Percentiles rank a stretch among this genome's conserved stretches.
phyloP scores from a whole-genome alignment of 2,329 filamentous ascomycete species.

The Colletotrichum siamense region DNA sequence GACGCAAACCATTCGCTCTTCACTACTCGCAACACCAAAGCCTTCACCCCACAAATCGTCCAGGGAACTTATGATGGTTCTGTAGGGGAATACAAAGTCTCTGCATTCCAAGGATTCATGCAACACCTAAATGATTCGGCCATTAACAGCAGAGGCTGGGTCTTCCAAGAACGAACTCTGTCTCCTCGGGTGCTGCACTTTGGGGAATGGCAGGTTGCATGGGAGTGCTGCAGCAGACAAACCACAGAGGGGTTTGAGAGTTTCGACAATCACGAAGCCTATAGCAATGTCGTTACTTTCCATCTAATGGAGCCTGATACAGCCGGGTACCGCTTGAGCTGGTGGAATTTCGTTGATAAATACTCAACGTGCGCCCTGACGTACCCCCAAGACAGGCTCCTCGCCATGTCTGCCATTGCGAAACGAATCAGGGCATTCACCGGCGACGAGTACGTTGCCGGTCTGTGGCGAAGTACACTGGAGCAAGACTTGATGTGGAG shows the following conservation, averaged over 20 bases:
- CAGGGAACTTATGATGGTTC: not conserved
- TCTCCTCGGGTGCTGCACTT: not conserved
- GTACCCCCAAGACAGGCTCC: not conserved
- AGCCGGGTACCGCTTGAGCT: not conserved
- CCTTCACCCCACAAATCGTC: not conserved
- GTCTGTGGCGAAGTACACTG: not conserved
- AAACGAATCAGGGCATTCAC: not conserved
- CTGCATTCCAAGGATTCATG: not conserved
- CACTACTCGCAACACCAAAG: not conserved
- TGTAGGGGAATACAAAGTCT: not conserved
- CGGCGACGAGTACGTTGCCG: not conserved
- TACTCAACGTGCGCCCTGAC: not conserved
- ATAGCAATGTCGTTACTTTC: accelerated
- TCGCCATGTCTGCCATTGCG: not conserved
- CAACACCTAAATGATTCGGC: not conserved
- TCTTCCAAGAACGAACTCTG: not conserved
- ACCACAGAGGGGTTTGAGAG: not conserved
- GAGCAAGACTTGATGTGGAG: not conserved
- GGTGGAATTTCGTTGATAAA: not conserved
- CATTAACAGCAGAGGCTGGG: not conserved
- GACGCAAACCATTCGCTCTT: not conserved
- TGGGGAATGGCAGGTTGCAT: not conserved
- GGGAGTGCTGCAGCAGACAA: not conserved
- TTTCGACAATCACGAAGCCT: not conserved
- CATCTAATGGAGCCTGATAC: not conserved